A percentile compares a stretch with the other conserved stretches of the same genome.
Evolutionary conservation across 2,329 filamentous ascomycete genomes (phyloP).

Genomic region (Beauveria brongniartii): DNA sequence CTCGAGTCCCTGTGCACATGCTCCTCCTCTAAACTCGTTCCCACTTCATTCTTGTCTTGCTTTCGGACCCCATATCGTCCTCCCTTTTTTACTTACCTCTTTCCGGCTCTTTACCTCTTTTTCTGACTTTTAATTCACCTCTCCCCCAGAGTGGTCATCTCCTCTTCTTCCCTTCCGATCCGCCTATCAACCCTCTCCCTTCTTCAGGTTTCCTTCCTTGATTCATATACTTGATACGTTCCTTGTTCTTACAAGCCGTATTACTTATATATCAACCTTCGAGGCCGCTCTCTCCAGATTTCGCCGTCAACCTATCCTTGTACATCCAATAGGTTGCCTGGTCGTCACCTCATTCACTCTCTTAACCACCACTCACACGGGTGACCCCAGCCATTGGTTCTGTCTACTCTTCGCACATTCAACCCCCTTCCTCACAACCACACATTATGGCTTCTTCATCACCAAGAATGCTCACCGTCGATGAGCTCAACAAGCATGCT

Average conservation of each 20-base stretch:
- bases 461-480: constrained; percentile 35
- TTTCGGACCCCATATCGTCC: constrained; percentile 1
- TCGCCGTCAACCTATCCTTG: neutral
- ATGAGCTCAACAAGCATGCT: constrained; percentile 62
- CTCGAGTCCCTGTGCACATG: constrained; percentile 9
- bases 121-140: constrained; percentile 4
- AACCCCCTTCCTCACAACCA: constrained; percentile 11
- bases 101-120: neutral
- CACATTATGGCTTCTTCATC: constrained; percentile 35
- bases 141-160: constrained; percentile 3
- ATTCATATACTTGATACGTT: neutral
- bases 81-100: constrained; percentile 8
- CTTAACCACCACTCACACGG: neutral
- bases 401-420: neutral
- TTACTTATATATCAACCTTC: constrained; percentile 1
- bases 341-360: constrained; percentile 5
- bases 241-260: neutral
- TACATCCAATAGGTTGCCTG: neutral
- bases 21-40: neutral
- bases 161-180: neutral
- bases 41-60: constrained; percentile 4
- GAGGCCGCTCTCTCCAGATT: neutral
- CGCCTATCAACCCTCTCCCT: neutral
- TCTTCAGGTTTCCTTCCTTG: constrained; percentile 7
- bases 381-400: neutral